Percentiles rank a stretch among this genome's conserved stretches.
Conservation (phyloP, 192 early-diverging fungal species). For the Mortierella hygrophila region DNA sequence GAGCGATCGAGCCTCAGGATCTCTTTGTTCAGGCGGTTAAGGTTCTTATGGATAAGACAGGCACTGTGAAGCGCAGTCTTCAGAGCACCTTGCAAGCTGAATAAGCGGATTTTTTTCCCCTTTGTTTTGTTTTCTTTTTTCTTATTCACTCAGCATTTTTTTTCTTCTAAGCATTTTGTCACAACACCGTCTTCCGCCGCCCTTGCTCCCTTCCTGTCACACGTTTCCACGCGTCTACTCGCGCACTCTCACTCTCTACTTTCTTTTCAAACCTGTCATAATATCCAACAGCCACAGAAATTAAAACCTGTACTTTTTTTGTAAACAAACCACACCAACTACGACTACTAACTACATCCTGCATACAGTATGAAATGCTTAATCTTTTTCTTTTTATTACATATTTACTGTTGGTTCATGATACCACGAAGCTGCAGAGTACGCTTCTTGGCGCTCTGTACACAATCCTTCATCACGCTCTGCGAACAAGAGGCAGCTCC, state of each 20-base stretch:
- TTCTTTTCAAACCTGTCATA: slow-evolving; percentile 9
- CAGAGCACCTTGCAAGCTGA: slow-evolving; percentile 53
- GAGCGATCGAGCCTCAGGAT: slow-evolving; percentile 81
- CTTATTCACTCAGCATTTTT: not conserved
- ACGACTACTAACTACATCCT: no score
- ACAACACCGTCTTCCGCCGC: not conserved
- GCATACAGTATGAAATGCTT: not conserved
- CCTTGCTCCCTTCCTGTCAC: not conserved
- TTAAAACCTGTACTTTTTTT: slow-evolving; percentile 10
- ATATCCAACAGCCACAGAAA: slow-evolving; percentile 16
- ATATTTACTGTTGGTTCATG: slow-evolving; percentile 27
- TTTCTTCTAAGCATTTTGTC: not conserved
- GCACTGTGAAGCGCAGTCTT: slow-evolving; percentile 74
- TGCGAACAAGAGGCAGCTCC: slow-evolving; percentile 64
- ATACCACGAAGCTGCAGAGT: slow-evolving; percentile 43
- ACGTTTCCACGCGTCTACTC: not conserved
- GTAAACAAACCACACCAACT: not conserved
- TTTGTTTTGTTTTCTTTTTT: not conserved
- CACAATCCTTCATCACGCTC: slow-evolving; percentile 59
- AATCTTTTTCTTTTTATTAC: not conserved
- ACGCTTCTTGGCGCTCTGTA: slow-evolving; percentile 60
- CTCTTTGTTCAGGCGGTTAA: slow-evolving; percentile 84
- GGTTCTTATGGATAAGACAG: slow-evolving; percentile 86
- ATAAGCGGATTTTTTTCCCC: not conserved
- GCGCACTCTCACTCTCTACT: no score